Percentiles rank a stretch among this genome's conserved stretches.
phyloP scores from a whole-genome alignment of 345 rosid species.

The Euphorbia pulcherrima region DNA sequence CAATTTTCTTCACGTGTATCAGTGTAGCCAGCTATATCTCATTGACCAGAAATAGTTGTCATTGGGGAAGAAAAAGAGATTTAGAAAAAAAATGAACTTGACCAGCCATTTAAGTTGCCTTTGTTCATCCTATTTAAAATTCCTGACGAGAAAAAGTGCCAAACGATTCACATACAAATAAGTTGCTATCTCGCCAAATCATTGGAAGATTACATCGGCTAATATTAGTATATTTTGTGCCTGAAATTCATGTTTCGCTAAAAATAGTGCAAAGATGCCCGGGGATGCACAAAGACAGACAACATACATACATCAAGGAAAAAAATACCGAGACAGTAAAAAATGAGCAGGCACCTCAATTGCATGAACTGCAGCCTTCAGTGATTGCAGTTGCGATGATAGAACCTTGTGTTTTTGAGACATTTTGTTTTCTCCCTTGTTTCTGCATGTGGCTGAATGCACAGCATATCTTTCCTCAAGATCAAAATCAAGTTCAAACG shows the following conservation, averaged over 20 bases:
- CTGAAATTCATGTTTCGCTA: not conserved
- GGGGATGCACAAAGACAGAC: not conserved
- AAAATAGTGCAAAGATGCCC: not conserved
- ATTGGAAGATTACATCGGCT: too few relatives aligned
- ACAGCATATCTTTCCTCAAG: slow-evolving; percentile 87
- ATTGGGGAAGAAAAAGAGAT: not conserved
- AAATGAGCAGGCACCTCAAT: slow-evolving; percentile 62
- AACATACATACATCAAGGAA: not conserved
- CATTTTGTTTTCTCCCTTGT: slow-evolving; percentile 36
- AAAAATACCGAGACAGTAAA: slow-evolving; percentile 6
- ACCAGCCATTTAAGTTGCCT: not conserved
- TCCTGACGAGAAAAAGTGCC: not conserved
- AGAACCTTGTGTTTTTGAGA: slow-evolving; percentile 68
- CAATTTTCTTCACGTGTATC: not conserved
- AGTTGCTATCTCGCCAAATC: too few relatives aligned
- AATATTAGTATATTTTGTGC: too few relatives aligned
- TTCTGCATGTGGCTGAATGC: slow-evolving; percentile 82
- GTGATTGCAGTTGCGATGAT: slow-evolving; percentile 75
- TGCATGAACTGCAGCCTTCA: slow-evolving; percentile 91
- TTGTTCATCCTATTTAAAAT: not conserved
- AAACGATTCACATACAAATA: too few relatives aligned
- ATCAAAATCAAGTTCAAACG: slow-evolving; percentile 90
- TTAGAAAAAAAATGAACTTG: not conserved
- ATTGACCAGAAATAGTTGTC: not conserved
- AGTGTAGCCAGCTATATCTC: too few relatives aligned